phyloP scores from a whole-genome alignment of 371 early-diverging fungal species.

The Fennellomyces sp. region DNA sequence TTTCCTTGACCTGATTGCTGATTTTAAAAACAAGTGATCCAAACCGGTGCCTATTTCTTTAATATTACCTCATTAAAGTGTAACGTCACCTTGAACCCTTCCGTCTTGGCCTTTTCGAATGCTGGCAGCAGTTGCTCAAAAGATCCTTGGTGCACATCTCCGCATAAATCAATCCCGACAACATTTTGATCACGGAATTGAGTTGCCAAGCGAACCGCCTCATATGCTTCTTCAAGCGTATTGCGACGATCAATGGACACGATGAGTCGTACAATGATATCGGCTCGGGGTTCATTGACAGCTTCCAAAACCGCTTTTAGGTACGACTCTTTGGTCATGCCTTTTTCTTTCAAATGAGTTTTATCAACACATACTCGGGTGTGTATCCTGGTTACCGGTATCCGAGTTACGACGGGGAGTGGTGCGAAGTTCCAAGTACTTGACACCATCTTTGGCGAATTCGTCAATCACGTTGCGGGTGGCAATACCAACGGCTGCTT shows the following conservation, averaged over 20 bases:
- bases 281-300: conserved; percentile 30
- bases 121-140: conserved; percentile 53
- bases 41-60: too few relatives aligned
- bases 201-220: conserved; percentile 56
- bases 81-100: conserved; percentile 57
- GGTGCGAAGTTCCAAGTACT: conserved; percentile 64
- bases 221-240: conserved; percentile 53
- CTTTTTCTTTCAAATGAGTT: neutral
- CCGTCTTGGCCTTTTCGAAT: conserved; percentile 46
- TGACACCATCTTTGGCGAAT: conserved; percentile 57
- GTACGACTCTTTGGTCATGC: conserved; percentile 63
- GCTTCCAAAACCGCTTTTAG: conserved; percentile 45
- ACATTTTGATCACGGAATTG: conserved; percentile 42
- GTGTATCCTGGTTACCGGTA: conserved; percentile 46
- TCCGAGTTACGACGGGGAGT: conserved; percentile 55
- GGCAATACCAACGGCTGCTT: conserved; percentile 40
- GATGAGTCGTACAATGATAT: conserved; percentile 56
- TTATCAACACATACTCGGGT: neutral
- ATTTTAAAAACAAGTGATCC: too few relatives aligned
- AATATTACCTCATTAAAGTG: conserved; percentile 65
- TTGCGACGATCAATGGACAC: conserved; percentile 61
- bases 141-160: conserved; percentile 52
- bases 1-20: conserved; percentile 26
- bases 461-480: conserved; percentile 52
- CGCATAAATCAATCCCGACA: conserved; percentile 71